A percentile compares a stretch with the other conserved stretches of the same genome.
Conservation (phyloP, 345 rosid species). For the Acer negundo region DNA sequence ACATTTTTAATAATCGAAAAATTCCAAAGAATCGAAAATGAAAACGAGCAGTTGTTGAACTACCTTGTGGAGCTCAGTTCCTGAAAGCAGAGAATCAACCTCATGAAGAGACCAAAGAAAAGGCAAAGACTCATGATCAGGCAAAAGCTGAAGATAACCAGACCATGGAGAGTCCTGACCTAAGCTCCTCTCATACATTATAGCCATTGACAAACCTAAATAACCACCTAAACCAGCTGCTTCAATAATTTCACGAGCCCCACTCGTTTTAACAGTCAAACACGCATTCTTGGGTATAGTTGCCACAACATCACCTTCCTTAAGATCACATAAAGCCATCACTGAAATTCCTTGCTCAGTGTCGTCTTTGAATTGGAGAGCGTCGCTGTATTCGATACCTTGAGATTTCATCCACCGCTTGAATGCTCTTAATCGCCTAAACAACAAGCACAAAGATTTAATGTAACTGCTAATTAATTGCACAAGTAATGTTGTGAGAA, state of each 20-base stretch:
- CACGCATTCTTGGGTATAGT: conserved; percentile 75
- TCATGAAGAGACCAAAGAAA: conserved; percentile 64
- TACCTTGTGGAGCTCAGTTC: conserved; percentile 93
- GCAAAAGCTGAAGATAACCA: conserved; percentile 74
- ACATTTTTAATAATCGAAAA: too few relatives aligned
- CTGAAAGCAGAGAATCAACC: conserved; percentile 60
- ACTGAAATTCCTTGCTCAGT: conserved; percentile 55
- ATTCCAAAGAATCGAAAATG: too few relatives aligned
- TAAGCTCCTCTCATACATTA: conserved; percentile 85
- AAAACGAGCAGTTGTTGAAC: not conserved
- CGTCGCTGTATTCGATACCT: conserved; percentile 58
- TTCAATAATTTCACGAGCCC: conserved; percentile 55
- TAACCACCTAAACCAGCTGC: conserved; percentile 61
- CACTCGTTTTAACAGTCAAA: conserved; percentile 68
- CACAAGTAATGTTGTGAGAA: too few relatives aligned
- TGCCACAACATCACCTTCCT: conserved; percentile 76
- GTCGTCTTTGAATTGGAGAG: conserved; percentile 49
- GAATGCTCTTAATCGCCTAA: conserved; percentile 80
- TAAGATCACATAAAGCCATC: conserved; percentile 53
- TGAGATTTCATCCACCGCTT: conserved; percentile 84
- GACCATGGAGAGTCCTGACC: conserved; percentile 74
- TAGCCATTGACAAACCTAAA: conserved; percentile 69
- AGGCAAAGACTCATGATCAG: conserved; percentile 61
- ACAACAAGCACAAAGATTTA: not conserved
- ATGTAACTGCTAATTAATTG: too few relatives aligned